Conservation (phyloP, 768 basidiomycete species). For the Naematelia encephala region DNA sequence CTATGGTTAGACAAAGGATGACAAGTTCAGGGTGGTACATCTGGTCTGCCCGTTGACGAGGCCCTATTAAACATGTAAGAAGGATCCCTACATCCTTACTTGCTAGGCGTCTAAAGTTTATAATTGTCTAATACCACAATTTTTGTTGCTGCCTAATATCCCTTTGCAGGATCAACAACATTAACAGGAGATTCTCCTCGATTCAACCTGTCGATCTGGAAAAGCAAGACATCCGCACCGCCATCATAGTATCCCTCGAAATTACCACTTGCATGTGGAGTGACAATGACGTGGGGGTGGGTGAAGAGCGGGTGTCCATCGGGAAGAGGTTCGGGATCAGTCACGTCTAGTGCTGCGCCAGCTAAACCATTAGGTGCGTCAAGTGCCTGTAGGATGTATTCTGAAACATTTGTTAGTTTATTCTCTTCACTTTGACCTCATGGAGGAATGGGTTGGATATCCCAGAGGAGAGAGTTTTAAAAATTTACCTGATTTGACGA, state of each 20-base stretch:
- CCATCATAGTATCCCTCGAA: constrained; percentile 41
- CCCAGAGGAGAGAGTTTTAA: constrained; percentile 3
- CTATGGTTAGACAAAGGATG: too few species aligned
- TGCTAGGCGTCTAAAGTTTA: too few species aligned
- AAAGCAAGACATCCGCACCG: constrained; percentile 43
- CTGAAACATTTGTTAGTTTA: constrained; percentile 5
- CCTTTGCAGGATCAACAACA: constrained; percentile 39
- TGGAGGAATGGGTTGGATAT: too few species aligned
- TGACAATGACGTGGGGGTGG: constrained; percentile 36
- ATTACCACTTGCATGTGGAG: constrained; percentile 48
- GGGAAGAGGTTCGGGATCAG: constrained; percentile 44
- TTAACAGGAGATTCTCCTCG: constrained; percentile 28
- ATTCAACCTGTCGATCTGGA: constrained; percentile 31
- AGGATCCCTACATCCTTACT: too few species aligned
- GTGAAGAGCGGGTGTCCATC: constrained; percentile 28
- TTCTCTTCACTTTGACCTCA: neutral
- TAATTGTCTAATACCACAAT: neutral
- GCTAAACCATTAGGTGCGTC: constrained; percentile 24
- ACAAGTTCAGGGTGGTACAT: too few species aligned
- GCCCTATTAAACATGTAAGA: too few species aligned
- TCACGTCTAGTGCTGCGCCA: constrained; percentile 48
- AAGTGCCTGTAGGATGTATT: constrained; percentile 27
- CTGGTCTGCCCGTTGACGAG: too few species aligned
- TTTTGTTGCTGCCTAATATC: constrained; percentile 23
- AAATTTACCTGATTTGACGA: constrained; percentile 46